Evolutionary conservation across 2,329 filamentous ascomycete genomes (phyloP).

Genomic region (Exophiala bonariae): DNA sequence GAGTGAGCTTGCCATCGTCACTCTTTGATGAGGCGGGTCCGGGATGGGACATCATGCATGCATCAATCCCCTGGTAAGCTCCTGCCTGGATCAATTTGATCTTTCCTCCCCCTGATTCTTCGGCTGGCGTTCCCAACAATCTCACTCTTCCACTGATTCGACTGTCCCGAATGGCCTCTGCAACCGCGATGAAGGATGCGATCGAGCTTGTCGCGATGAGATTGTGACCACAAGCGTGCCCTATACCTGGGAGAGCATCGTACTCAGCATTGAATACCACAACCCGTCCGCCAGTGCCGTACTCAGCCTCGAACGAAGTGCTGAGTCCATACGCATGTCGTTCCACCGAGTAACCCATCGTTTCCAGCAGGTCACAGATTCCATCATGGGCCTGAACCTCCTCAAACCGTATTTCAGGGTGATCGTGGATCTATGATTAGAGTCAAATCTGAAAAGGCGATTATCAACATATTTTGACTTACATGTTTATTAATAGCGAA

Average conservation of each 20-base stretch:
- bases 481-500: neutral
- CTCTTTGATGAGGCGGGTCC: slow-evolving; percentile 15
- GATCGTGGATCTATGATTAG: slow-evolving; percentile 38
- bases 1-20: slow-evolving; percentile 8
- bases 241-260: slow-evolving; percentile 42
- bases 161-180: slow-evolving; percentile 30
- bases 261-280: slow-evolving; percentile 45
- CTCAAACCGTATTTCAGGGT: slow-evolving; percentile 55
- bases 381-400: slow-evolving; percentile 54
- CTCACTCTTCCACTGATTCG: slow-evolving; percentile 31
- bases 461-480: neutral
- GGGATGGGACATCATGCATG: slow-evolving; percentile 47
- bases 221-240: slow-evolving; percentile 44
- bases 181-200: slow-evolving; percentile 36
- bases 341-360: slow-evolving; percentile 48
- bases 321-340: slow-evolving; percentile 52
- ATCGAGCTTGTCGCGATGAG: slow-evolving; percentile 39
- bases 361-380: slow-evolving; percentile 47
- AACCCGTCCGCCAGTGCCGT: slow-evolving; percentile 39
- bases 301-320: slow-evolving; percentile 53
- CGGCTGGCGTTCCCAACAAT: slow-evolving; percentile 41
- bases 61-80: slow-evolving; percentile 41
- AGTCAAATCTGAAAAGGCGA: neutral
- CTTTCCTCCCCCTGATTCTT: slow-evolving; percentile 42
- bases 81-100: slow-evolving; percentile 44